These are phyloP conservation scores for Leccinum uliginosum DNA, from an alignment of 768 basidiomycete genomes.

Conservation along the genomic window DNA sequence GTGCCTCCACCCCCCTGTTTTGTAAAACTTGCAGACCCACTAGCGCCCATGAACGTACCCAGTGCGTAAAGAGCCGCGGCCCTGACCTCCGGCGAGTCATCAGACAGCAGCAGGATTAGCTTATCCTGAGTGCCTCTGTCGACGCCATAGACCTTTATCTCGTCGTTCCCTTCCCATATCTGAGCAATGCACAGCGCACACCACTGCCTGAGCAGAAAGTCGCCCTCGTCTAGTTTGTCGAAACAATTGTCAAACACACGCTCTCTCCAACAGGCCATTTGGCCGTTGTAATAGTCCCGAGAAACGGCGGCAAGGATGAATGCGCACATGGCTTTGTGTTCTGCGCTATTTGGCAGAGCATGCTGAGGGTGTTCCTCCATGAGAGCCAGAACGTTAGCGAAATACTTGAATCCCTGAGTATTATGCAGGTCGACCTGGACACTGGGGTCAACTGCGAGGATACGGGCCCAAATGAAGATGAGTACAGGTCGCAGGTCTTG, in stretches of 20 bases:
- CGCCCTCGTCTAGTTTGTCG: conserved; percentile 78
- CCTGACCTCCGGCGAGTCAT: conserved; percentile 91
- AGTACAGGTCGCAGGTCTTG: conserved; percentile 95
- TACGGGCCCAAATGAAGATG: conserved; percentile 98
- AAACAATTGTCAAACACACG: conserved; percentile 86
- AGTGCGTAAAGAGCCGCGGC: conserved; percentile 88
- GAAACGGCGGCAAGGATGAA: conserved; percentile 90
- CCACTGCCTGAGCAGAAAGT: conserved; percentile 95
- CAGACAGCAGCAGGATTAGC: conserved; percentile 71
- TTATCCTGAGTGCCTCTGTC: conserved; percentile 78
- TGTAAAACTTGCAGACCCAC: conserved; percentile 62
- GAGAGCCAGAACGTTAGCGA: conserved; percentile 69
- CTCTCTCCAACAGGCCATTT: conserved; percentile 78
- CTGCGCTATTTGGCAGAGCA: conserved; percentile 85
- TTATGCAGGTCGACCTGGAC: conserved; percentile 89
- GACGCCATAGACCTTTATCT: conserved; percentile 81
- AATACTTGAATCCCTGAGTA: conserved; percentile 79
- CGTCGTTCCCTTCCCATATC: conserved; percentile 92
- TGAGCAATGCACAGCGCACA: conserved; percentile 88
- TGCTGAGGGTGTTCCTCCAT: conserved; percentile 52
- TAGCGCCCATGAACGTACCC: conserved; percentile 90
- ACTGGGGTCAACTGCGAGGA: conserved; percentile 91
- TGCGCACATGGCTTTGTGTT: conserved; percentile 98
- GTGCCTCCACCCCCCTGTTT: conserved; percentile 81
- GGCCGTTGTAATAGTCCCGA: conserved; percentile 85